A percentile compares a stretch with the other conserved stretches of the same genome.
These are phyloP conservation scores for Crataegus laevigata DNA, from an alignment of 306 rosid genomes.

Conservation along the genomic window DNA sequence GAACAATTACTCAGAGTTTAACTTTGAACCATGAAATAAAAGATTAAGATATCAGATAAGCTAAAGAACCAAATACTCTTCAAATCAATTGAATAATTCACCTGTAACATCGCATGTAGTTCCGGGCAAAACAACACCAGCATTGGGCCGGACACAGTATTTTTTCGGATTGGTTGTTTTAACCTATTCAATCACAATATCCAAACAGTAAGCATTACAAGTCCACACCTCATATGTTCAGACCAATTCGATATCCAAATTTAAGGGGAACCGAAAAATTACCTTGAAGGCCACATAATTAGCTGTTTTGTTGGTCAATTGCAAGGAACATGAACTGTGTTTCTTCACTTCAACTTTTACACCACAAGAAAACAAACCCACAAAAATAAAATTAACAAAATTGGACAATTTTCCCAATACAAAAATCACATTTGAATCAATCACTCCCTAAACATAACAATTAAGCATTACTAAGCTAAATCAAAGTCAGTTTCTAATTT, in stretches of 20 bases:
- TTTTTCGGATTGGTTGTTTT: conserved; percentile 45
- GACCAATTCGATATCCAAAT: background rate
- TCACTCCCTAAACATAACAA: background rate
- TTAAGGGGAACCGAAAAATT: background rate
- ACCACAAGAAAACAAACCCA: background rate
- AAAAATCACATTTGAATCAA: background rate
- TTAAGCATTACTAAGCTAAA: background rate
- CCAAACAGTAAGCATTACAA: background rate
- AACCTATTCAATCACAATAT: conserved; percentile 22
- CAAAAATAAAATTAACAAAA: background rate
- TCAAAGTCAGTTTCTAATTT: background rate
- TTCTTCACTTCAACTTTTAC: conserved; percentile 46
- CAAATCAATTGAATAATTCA: conserved; percentile 1
- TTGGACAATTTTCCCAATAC: background rate
- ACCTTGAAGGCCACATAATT: conserved; percentile 47
- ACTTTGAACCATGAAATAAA: no score
- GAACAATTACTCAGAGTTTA: background rate
- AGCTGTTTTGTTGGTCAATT: conserved; percentile 40
- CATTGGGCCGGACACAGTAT: conserved; percentile 47
- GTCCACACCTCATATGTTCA: background rate
- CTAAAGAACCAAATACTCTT: background rate
- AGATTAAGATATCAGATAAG: background rate
- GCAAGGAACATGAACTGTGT: conserved; percentile 44
- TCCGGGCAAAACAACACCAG: conserved; percentile 34
- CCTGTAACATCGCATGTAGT: conserved; percentile 35